Percentiles rank a stretch among this genome's conserved stretches.
These are phyloP conservation scores for Aspergillaceae sp. DNA, from an alignment of 2,329 filamentous ascomycete species.

Conservation along the genomic window DNA sequence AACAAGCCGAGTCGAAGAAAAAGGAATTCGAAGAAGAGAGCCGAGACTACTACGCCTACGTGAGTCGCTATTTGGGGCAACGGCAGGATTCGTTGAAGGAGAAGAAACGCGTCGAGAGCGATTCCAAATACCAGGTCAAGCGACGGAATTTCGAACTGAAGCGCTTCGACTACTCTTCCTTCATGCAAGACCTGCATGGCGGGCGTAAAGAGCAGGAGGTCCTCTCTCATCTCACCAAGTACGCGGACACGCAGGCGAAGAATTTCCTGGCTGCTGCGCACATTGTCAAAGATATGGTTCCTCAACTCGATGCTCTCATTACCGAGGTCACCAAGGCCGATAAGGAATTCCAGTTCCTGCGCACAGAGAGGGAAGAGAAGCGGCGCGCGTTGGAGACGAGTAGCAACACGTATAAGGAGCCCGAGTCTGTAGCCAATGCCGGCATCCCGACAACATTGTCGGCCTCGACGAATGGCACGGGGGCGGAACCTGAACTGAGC, in stretches of 20 bases:
- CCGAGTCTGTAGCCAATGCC: constrained; percentile 49
- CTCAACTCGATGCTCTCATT: constrained; percentile 80
- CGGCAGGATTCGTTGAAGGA: constrained; percentile 92
- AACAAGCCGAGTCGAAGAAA: constrained; percentile 92
- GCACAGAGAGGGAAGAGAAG: constrained; percentile 94
- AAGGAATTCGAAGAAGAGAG: constrained; percentile 98
- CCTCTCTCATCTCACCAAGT: constrained; percentile 85
- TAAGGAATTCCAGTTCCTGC: constrained; percentile 92
- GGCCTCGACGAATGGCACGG: constrained; percentile 35
- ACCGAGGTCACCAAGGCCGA: constrained; percentile 86
- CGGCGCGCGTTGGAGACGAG: constrained; percentile 81
- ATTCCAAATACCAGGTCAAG: constrained; percentile 92
- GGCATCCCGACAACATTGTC: constrained; percentile 19
- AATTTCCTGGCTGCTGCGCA: constrained; percentile 75
- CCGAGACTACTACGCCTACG: constrained; percentile 95
- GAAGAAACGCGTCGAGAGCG: constrained; percentile 91
- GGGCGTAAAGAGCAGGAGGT: constrained; percentile 98
- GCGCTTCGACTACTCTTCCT: constrained; percentile 96
- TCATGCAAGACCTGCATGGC: constrained; percentile 98
- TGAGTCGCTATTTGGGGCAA: constrained; percentile 91
- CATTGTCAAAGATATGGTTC: constrained; percentile 76
- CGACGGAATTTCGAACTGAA: constrained; percentile 92
- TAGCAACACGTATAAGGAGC: constrained; percentile 63
- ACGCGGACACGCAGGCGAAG: constrained; percentile 80
- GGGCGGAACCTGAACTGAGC: constrained; percentile 59